Evolutionary conservation across 2,329 filamentous ascomycete genomes (phyloP).

Genomic region (Ophioceras dolichostomum): DNA sequence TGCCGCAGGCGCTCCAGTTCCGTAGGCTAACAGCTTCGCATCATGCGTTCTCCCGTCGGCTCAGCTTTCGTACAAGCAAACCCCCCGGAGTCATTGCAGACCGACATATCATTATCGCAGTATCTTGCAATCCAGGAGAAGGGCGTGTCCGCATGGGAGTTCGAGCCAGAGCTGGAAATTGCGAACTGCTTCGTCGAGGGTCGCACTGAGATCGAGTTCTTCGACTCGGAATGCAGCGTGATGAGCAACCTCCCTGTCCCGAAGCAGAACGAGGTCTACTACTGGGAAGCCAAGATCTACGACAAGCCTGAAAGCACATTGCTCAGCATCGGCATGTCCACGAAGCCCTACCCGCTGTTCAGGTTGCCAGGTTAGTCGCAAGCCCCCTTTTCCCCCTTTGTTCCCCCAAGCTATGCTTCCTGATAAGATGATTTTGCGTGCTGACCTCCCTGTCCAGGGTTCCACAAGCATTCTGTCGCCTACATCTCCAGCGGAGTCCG

Average conservation of each 20-base stretch:
- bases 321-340: constrained; percentile 86
- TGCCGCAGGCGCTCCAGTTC: no score
- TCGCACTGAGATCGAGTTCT: constrained; percentile 96
- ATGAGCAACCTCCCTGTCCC: constrained; percentile 94
- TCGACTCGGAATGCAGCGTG: constrained; percentile 93
- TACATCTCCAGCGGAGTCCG: constrained; percentile 82
- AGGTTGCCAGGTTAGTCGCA: constrained; percentile 78
- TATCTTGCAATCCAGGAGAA: constrained; percentile 98
- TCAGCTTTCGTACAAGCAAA: constrained; percentile 91
- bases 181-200: constrained; percentile 97
- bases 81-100: constrained; percentile 87
- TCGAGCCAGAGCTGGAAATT: constrained; percentile 96
- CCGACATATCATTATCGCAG: constrained; percentile 94
- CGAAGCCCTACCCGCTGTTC: constrained; percentile 94
- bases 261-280: constrained; percentile 98
- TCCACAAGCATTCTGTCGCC: constrained; percentile 83
- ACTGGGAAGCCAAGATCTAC: constrained; percentile 98
- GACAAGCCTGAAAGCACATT: constrained; percentile 86
- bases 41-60: no score
- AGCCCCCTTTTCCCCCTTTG: no score
- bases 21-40: no score
- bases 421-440: constrained; percentile 2
- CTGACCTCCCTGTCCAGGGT: constrained; percentile 40
- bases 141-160: constrained; percentile 98
- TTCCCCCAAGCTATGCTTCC: no score